phyloP scores from a whole-genome alignment of 2,329 filamentous ascomycete species.

The Neoscytalidium dimidiatum region DNA sequence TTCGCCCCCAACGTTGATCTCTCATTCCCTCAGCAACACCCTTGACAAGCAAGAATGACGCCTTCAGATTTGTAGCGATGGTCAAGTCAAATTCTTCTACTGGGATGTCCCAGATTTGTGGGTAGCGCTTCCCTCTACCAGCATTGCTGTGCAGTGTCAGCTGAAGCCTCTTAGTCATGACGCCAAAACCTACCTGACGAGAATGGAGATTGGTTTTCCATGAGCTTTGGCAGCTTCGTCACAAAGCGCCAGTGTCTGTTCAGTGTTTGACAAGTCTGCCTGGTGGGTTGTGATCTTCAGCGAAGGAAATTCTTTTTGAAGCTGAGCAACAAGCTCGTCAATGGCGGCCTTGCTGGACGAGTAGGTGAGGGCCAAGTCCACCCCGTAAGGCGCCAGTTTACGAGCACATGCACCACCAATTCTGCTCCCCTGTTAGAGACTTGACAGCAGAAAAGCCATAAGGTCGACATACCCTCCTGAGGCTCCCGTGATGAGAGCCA shows the following conservation, averaged over 20 bases:
- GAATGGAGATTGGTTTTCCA: conserved; percentile 60
- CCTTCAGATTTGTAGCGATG: conserved; percentile 62
- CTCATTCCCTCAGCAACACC: conserved; percentile 63
- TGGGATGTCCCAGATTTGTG: conserved; percentile 56
- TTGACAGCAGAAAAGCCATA: background rate
- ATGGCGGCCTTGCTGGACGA: conserved; percentile 53
- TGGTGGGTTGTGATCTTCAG: conserved; percentile 56
- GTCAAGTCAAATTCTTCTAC: conserved; percentile 67
- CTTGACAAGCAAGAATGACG: conserved; percentile 64
- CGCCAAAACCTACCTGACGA: conserved; percentile 45
- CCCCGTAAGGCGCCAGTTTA: conserved; percentile 54
- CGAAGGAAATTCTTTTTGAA: conserved; percentile 35
- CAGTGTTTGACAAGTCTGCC: conserved; percentile 58
- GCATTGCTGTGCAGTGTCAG: conserved; percentile 51
- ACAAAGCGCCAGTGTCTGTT: conserved; percentile 58
- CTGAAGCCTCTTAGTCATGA: background rate
- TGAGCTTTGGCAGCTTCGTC: conserved; percentile 56
- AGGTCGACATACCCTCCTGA: conserved; percentile 56
- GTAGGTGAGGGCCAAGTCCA: conserved; percentile 62
- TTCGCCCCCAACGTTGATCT: conserved; percentile 61
- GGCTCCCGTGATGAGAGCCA: conserved; percentile 63
- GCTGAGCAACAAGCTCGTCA: conserved; percentile 45
- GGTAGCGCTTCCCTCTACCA: conserved; percentile 64
- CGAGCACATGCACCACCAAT: conserved; percentile 62
- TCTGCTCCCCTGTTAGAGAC: conserved; percentile 36